Evolutionary conservation across 2,329 filamentous ascomycete genomes (phyloP), one percentile per base, ranked within the genome.

Genomic region (Penicillium sp.): DNA sequence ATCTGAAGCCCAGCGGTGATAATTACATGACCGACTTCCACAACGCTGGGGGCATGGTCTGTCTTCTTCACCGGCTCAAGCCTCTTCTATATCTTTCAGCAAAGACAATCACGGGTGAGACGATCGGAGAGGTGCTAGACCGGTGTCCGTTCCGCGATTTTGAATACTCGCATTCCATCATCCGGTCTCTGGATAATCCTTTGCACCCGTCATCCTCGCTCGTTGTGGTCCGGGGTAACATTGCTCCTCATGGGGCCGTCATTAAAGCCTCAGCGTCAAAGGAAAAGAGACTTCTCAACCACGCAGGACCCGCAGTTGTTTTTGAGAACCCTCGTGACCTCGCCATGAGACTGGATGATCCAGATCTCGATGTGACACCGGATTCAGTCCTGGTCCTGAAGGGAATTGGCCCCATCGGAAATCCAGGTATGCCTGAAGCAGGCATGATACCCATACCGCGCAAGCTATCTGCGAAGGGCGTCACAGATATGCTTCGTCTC

Each of bases 21-120:
- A 80, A 79, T 51, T 80, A 80, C 56, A 81, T 81, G 78, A 76
- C 71, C n/a, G 79, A 81, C 56, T 81, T 81, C 49, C 78, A 81
- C 54, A 79, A 80, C 51, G 77, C 78, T 0, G 79, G 79, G 1
- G 79, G 79, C 3, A 80, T 81, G 78, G 58, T 76, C 21, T 75
- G 75, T 3, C 59, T 81, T 6, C 55, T 81, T 18, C 76, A 79
- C 47, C 73, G 71, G 0, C 65, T 81, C 4, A 69, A 71, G 5
- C 77, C 78, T 4, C 64, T 80, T 3, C 66, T 81, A 7, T 69
- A 78, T 52, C 69, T 79, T 7, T 67, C 73, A 12, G 78, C 77
- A 3, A 66, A 64, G 62, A 80, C 78, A 0, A 74, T 79, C 44
- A 74, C 71, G 0, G 78, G 78, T 1, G 70, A 78, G 55, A 80